A percentile compares a stretch with the other conserved stretches of the same genome.
phyloP scores from a whole-genome alignment of 306 rosid species.

The Lathyrus sativus region DNA sequence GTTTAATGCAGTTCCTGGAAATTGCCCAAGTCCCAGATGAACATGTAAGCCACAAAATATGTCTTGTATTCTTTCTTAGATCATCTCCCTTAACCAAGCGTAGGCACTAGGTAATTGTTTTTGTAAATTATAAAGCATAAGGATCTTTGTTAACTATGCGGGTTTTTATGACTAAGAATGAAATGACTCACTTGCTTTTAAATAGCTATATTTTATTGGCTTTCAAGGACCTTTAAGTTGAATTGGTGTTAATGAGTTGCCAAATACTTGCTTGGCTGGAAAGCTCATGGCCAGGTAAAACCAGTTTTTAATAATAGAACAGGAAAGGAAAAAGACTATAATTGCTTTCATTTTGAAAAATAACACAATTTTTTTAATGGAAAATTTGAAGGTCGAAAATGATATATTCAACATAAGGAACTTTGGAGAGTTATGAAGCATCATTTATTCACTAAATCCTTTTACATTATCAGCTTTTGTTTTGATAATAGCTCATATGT shows the following conservation, averaged over 20 bases:
- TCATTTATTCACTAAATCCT: neutral
- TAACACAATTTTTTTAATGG: neutral
- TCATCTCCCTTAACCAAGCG: too few relatives aligned
- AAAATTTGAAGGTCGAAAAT: neutral
- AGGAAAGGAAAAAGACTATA: conserved; percentile 1
- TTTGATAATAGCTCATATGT: neutral
- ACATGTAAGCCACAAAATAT: too few relatives aligned
- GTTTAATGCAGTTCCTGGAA: too few relatives aligned
- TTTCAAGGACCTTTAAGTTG: neutral
- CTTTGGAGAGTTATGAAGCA: neutral
- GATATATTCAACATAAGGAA: conserved; percentile 6
- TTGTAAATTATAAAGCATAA: conserved; percentile 14
- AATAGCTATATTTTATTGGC: neutral
- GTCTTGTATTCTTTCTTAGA: too few relatives aligned
- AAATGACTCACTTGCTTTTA: conserved; percentile 3
- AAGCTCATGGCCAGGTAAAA: neutral
- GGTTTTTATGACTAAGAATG: conserved; percentile 2
- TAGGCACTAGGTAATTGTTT: neutral
- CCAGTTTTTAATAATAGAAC: neutral
- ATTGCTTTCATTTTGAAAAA: conserved; percentile 20
- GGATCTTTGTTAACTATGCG: neutral
- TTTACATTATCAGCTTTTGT: conserved; percentile 19
- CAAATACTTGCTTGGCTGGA: neutral
- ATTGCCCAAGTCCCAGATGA: too few relatives aligned
- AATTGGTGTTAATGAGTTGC: conserved; percentile 14